Conservation (phyloP, 208 protist species). For the Leishmania tropica region DNA sequence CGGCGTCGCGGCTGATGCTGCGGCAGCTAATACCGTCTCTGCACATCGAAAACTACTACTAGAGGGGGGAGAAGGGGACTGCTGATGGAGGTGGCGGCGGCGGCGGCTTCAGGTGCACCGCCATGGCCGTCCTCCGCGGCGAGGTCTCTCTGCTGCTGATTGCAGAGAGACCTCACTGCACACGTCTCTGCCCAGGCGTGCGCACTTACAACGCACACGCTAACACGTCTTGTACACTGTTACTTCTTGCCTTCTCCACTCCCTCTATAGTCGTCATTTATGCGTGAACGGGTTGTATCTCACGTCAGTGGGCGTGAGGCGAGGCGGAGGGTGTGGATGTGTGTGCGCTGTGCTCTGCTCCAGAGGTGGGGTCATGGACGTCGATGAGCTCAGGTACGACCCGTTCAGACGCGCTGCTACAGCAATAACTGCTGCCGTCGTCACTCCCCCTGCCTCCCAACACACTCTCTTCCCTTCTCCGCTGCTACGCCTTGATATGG, state of each 20-base stretch:
- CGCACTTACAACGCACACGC: neutral
- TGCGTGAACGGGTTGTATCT: neutral
- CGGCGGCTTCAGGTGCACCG: neutral
- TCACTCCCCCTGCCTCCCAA: neutral
- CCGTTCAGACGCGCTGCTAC: neutral
- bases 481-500: neutral
- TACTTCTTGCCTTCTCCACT: neutral
- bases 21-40: slow-evolving; percentile 77
- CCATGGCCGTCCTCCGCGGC: neutral
- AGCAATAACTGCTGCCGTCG: neutral
- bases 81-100: neutral
- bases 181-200: neutral
- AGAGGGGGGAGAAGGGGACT: neutral
- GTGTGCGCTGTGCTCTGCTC: no score
- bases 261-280: neutral
- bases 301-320: neutral
- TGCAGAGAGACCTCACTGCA: neutral
- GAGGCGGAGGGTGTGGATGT: no score
- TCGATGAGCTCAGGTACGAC: neutral
- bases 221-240: neutral
- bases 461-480: neutral
- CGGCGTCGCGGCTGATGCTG: slow-evolving; percentile 60
- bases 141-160: neutral
- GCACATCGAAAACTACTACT: slow-evolving; percentile 79
- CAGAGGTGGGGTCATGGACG: neutral